Conservation (phyloP, 202 grass and related monocot species). For the Saccharum hybrid region DNA sequence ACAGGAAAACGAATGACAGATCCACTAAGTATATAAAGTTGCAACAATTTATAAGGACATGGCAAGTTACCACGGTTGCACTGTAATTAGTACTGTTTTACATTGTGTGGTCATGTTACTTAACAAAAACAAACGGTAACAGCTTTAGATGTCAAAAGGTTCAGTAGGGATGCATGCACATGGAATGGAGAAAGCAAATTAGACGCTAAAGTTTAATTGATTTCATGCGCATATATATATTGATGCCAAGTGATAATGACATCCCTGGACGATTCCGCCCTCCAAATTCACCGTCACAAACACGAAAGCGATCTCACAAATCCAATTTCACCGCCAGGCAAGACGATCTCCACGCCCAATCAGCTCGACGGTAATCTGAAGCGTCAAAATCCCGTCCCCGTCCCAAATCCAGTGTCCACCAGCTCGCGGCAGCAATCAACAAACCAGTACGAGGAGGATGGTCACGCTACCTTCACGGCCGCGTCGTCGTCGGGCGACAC, state of each 20-base stretch:
- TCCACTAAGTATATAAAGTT: background rate
- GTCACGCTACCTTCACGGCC: conserved; percentile 55
- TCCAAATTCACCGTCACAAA: conserved; percentile 13
- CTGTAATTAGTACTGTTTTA: background rate
- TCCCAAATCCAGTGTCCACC: conserved; percentile 38
- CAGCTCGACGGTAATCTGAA: conserved; percentile 32
- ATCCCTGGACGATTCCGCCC: background rate
- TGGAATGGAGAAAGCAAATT: no score
- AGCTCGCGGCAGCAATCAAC: background rate
- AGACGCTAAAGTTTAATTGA: background rate
- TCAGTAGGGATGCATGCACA: background rate
- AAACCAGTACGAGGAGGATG: background rate
- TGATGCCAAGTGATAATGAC: conserved; percentile 5
- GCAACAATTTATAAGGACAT: background rate
- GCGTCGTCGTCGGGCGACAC: conserved; percentile 70
- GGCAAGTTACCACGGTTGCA: background rate
- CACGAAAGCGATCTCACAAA: conserved; percentile 31
- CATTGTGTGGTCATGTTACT: background rate
- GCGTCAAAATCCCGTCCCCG: conserved; percentile 17
- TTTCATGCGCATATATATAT: background rate
- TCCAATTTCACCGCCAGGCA: conserved; percentile 34
- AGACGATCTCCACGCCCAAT: conserved; percentile 35
- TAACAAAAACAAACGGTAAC: conserved; percentile 18
- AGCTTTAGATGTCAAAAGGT: background rate
- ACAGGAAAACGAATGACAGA: background rate